Evolutionary conservation across 441 rosid genomes (phyloP), one percentile per base, ranked within the genome.

Genomic region (Jatropha podagrica): DNA sequence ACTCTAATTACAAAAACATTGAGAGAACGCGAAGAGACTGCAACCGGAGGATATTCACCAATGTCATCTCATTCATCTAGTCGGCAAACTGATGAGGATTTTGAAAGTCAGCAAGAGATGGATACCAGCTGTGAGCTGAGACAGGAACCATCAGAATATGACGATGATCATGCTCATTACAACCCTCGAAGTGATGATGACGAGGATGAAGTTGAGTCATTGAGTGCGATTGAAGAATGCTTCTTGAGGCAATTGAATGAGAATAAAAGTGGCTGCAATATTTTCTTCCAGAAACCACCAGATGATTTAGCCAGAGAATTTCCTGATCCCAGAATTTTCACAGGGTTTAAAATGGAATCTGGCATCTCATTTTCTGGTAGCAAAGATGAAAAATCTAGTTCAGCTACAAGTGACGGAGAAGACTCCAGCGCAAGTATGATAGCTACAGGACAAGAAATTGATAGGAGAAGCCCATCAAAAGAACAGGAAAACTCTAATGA

Each of bases 91-190:
- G 91, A 89, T 14, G 90, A 86, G 76, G 91, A 91, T 12, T 88
- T 82, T n/a, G 91, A 93, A 65, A 85, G 88, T 77, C 94, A 88
- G 74, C 91, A 83, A 65, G 96, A 92, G 81, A 91, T 85, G 90
- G 97, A 93, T 64, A 89, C 87, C 74, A 88, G 92, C 85, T 80
- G 89, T 58, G 95, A 88, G 73, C 82, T 89, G 82, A 91, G 88
- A 78, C 86, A 81, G 69, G 80, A 81, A 13, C 78, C 80, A 26
- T 88, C 92, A 2, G 93, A 91, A 49, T 82, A 79, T 68, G 86
- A 85, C 64, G 86, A 85, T 52, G 84, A 87, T 65, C 78, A 80
- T 68, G 78, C 81, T 58, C 79, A 80, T 72, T 74, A 80, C 79
- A 77, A 81, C 69, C 77, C 65, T 68, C 79, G 68, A 3, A 78